phyloP scores from a whole-genome alignment of 2,329 filamentous ascomycete genomes.

The Aureobasidium sp. region DNA sequence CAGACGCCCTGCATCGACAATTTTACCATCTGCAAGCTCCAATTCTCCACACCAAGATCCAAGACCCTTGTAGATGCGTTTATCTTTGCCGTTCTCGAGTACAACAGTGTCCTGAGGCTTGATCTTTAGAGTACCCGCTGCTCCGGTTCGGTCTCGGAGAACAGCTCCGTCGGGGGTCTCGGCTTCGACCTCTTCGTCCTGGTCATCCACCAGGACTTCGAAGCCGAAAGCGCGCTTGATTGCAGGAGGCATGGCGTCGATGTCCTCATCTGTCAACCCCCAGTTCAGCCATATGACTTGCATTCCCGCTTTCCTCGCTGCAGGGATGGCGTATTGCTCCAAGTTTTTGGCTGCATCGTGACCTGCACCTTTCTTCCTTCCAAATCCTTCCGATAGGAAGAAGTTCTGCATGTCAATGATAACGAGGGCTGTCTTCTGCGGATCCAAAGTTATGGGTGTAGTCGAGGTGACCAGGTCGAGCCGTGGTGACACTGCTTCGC shows the following conservation, averaged over 20 bases:
- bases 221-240: slow-evolving; percentile 44
- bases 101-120: slow-evolving; percentile 16
- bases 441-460: slow-evolving; percentile 27
- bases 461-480: slow-evolving; percentile 24
- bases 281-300: slow-evolving; percentile 37
- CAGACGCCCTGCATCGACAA: slow-evolving; percentile 36
- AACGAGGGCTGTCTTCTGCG: slow-evolving; percentile 32
- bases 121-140: slow-evolving; percentile 9
- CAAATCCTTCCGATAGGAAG: slow-evolving; percentile 31
- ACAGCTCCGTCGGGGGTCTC: slow-evolving; percentile 16
- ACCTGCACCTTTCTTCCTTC: slow-evolving; percentile 31
- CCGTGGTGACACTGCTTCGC: slow-evolving; percentile 18
- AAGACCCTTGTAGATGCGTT: slow-evolving; percentile 26
- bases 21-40: slow-evolving; percentile 30
- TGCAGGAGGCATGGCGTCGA: slow-evolving; percentile 34
- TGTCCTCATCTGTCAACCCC: slow-evolving; percentile 34
- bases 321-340: slow-evolving; percentile 39
- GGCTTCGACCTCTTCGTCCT: slow-evolving; percentile 17
- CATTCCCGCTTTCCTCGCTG: slow-evolving; percentile 37
- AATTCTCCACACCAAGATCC: slow-evolving; percentile 26
- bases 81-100: slow-evolving; percentile 21
- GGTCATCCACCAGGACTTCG: slow-evolving; percentile 22
- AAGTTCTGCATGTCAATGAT: slow-evolving; percentile 41
- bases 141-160: slow-evolving; percentile 16
- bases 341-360: slow-evolving; percentile 37